phyloP scores from a whole-genome alignment of 1,139 yeast genomes.

The Sugiyamaella grinbergsii region DNA sequence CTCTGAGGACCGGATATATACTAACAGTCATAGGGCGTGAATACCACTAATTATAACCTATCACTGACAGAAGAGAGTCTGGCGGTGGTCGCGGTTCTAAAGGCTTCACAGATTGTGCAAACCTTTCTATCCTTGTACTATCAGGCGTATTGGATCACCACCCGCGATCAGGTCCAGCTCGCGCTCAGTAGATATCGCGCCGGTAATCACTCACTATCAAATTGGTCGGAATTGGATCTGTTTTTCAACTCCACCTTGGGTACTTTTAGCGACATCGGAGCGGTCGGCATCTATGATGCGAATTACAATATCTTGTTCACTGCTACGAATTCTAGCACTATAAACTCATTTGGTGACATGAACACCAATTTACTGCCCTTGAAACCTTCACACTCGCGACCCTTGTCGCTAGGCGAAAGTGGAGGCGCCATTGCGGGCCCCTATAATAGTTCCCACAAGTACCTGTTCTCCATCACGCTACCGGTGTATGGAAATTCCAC shows the following conservation, averaged over 20 bases:
- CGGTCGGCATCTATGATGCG: constrained; percentile 68
- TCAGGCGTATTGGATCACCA: constrained; percentile 70
- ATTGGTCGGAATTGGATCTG: constrained; percentile 52
- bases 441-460: constrained; percentile 25
- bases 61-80: constrained; percentile 68
- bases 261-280: constrained; percentile 48
- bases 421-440: constrained; percentile 41
- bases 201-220: constrained; percentile 61
- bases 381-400: constrained; percentile 47
- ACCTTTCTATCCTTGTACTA: constrained; percentile 62
- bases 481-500: constrained; percentile 77
- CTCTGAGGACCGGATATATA: not conserved
- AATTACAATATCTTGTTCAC: constrained; percentile 45
- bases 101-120: constrained; percentile 77
- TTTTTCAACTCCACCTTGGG: constrained; percentile 55
- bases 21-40: constrained; percentile 53
- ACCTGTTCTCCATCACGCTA: constrained; percentile 60
- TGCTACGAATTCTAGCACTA: constrained; percentile 40
- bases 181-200: constrained; percentile 68
- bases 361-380: constrained; percentile 54
- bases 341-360: constrained; percentile 25
- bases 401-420: constrained; percentile 38
- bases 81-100: constrained; percentile 75
- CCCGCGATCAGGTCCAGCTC: constrained; percentile 59
- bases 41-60: constrained; percentile 66